Percentiles rank a stretch among this genome's conserved stretches.
phyloP scores from a whole-genome alignment of 768 basidiomycete genomes.

The Boletellus ananas region DNA sequence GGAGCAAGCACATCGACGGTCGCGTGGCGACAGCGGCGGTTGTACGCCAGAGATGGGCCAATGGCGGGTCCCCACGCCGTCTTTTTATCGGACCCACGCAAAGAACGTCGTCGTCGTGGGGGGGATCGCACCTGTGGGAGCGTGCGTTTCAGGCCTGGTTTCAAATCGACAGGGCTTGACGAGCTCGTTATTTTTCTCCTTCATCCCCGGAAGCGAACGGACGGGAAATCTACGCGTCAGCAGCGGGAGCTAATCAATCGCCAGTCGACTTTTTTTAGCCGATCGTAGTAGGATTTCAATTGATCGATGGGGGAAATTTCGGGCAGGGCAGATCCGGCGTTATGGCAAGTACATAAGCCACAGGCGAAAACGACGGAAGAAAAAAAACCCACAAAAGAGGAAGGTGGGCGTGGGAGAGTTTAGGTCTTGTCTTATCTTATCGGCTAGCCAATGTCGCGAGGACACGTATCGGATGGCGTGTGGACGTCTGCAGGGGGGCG shows the following conservation, averaged over 20 bases:
- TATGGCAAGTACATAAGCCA: slow-evolving; percentile 9
- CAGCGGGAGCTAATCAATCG: background rate
- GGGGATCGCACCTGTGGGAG: background rate
- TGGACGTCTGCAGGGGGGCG: slow-evolving; percentile 9
- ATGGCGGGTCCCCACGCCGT: background rate
- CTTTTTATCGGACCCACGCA: slow-evolving; percentile 8
- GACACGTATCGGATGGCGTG: slow-evolving; percentile 24
- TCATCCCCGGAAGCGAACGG: slow-evolving; percentile 24
- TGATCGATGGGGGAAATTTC: slow-evolving; percentile 3
- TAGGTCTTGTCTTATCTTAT: slow-evolving; percentile 30
- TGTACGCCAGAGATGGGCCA: background rate
- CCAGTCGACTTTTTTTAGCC: slow-evolving; percentile 4
- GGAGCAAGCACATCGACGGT: too few species aligned
- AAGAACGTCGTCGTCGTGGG: background rate
- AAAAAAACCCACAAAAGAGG: slow-evolving; percentile 12
- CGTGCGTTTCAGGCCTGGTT: slow-evolving; percentile 19
- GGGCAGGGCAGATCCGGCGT: slow-evolving; percentile 5
- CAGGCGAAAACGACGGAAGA: slow-evolving; percentile 8
- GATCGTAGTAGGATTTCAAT: slow-evolving; percentile 5
- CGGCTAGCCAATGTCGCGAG: slow-evolving; percentile 15
- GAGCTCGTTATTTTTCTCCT: slow-evolving; percentile 5
- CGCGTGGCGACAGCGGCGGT: too few species aligned
- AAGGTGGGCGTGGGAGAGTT: slow-evolving; percentile 5
- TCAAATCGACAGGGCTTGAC: slow-evolving; percentile 13
- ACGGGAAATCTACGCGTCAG: slow-evolving; percentile 2